Conservation (phyloP, 2,329 filamentous ascomycete species). For the Huntiella abstrusa region DNA sequence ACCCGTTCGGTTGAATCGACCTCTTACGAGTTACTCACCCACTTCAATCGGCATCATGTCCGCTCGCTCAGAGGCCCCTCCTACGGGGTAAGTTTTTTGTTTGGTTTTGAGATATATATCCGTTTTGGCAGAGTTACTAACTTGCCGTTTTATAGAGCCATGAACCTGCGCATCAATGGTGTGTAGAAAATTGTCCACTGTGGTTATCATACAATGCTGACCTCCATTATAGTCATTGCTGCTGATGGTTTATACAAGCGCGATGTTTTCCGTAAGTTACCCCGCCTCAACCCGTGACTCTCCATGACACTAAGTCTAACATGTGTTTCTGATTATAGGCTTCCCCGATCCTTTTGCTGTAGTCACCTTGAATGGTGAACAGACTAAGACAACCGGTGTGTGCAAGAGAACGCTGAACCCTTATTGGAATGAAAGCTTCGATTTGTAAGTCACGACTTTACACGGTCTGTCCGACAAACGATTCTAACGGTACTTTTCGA, state of each 20-base stretch:
- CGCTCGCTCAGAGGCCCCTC: constrained; percentile 6
- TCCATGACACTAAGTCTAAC: not conserved
- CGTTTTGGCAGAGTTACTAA: constrained; percentile 5
- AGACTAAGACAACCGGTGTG: constrained; percentile 93
- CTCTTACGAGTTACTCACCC: not conserved
- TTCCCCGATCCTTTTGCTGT: constrained; percentile 97
- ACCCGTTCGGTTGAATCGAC: not conserved
- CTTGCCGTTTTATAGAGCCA: constrained; percentile 32
- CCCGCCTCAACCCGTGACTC: not conserved
- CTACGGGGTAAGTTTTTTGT: constrained; percentile 13
- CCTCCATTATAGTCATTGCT: constrained; percentile 59
- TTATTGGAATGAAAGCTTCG: constrained; percentile 99
- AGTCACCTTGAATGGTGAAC: constrained; percentile 89
- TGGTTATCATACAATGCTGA: constrained; percentile 14
- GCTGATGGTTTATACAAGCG: constrained; percentile 97
- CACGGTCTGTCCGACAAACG: not conserved
- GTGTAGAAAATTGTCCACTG: constrained; percentile 20
- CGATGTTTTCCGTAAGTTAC: constrained; percentile 84
- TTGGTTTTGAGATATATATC: not conserved
- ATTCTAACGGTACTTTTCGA: not conserved
- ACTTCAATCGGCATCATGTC: constrained; percentile 1
- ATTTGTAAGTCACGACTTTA: constrained; percentile 49
- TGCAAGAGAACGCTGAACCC: constrained; percentile 96
- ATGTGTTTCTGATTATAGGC: constrained; percentile 32
- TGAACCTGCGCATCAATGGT: constrained; percentile 91